A percentile compares a stretch with the other conserved stretches of the same genome.
These are phyloP conservation scores for Colletotrichum tamarilloi DNA, from an alignment of 2,329 filamentous ascomycete genomes.

Conservation along the genomic window DNA sequence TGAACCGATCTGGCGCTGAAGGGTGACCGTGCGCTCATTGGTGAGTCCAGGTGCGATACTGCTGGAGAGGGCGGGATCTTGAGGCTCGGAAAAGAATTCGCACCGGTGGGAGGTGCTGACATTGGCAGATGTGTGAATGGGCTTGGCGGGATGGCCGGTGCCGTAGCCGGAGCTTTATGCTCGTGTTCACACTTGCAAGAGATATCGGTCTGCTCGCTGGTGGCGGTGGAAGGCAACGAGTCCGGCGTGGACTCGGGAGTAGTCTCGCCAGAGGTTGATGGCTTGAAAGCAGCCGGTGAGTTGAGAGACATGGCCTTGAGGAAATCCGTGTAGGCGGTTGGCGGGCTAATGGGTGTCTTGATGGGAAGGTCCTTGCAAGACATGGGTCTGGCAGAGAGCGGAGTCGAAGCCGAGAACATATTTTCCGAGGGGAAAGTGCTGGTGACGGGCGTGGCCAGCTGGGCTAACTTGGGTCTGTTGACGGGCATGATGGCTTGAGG, in stretches of 20 bases:
- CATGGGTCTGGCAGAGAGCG: constrained; percentile 63
- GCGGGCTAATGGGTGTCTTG: constrained; percentile 94
- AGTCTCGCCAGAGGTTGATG: constrained; percentile 59
- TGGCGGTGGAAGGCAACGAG: constrained; percentile 53
- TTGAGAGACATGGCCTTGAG: constrained; percentile 84
- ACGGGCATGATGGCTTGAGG: constrained; percentile 58
- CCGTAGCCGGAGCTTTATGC: constrained; percentile 55
- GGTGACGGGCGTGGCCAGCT: constrained; percentile 71
- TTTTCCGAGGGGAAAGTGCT: constrained; percentile 69
- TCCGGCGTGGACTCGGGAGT: constrained; percentile 55
- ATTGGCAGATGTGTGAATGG: constrained; percentile 66
- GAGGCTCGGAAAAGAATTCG: constrained; percentile 72
- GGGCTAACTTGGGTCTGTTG: constrained; percentile 69
- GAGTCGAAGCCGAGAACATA: constrained; percentile 73
- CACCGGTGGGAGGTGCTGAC: constrained; percentile 69
- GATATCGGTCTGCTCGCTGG: constrained; percentile 65
- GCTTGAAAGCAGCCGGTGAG: constrained; percentile 71
- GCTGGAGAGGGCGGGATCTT: constrained; percentile 82
- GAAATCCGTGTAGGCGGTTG: constrained; percentile 91
- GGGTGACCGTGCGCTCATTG: constrained; percentile 78
- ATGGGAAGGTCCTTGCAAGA: constrained; percentile 60
- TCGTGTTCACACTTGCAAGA: constrained; percentile 66
- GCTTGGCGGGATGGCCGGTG: constrained; percentile 57
- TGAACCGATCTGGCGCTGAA: constrained; percentile 74
- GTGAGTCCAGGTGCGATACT: constrained; percentile 75